A percentile compares a stretch with the other conserved stretches of the same genome.
phyloP scores from a whole-genome alignment of 352 stramenopile species.

The Vaucheria bursata region DNA sequence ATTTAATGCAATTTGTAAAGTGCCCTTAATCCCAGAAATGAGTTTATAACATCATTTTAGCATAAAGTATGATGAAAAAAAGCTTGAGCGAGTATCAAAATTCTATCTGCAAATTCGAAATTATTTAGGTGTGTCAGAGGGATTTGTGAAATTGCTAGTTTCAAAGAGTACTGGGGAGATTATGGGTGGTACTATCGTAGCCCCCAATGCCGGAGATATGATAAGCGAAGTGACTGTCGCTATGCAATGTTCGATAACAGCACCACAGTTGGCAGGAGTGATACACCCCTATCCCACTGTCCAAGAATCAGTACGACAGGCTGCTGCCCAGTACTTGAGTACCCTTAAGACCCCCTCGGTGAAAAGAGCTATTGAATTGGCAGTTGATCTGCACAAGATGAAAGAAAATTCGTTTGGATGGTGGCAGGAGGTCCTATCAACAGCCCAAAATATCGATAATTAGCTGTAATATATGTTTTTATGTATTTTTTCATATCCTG shows the following conservation, averaged over 20 bases:
- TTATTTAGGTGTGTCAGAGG: conserved; percentile 53
- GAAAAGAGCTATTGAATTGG: conserved; percentile 37
- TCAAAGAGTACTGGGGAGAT: conserved; percentile 58
- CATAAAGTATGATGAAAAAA: too few relatives aligned
- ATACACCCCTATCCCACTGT: conserved; percentile 44
- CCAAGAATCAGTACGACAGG: conserved; percentile 37
- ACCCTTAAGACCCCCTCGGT: too few relatives aligned
- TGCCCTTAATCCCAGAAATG: too few relatives aligned
- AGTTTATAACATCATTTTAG: too few relatives aligned
- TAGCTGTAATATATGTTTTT: too few relatives aligned
- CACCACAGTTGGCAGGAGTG: conserved; percentile 34
- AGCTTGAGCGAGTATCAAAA: too few relatives aligned
- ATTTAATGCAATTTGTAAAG: too few relatives aligned
- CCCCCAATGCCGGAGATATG: conserved; percentile 64
- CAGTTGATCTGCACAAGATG: conserved; percentile 7
- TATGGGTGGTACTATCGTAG: conserved; percentile 64
- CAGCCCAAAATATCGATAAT: too few relatives aligned
- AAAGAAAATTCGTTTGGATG: background rate
- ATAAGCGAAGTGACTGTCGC: conserved; percentile 66
- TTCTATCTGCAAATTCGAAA: too few relatives aligned
- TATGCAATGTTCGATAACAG: conserved; percentile 55
- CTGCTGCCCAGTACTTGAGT: too few relatives aligned
- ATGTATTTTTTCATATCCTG: too few relatives aligned
- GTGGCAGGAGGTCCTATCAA: background rate
- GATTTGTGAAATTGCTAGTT: conserved; percentile 65